A percentile compares a stretch with the other conserved stretches of the same genome.
phyloP scores from a whole-genome alignment of 78 protist species.

The Dictyostelium capitatum region DNA sequence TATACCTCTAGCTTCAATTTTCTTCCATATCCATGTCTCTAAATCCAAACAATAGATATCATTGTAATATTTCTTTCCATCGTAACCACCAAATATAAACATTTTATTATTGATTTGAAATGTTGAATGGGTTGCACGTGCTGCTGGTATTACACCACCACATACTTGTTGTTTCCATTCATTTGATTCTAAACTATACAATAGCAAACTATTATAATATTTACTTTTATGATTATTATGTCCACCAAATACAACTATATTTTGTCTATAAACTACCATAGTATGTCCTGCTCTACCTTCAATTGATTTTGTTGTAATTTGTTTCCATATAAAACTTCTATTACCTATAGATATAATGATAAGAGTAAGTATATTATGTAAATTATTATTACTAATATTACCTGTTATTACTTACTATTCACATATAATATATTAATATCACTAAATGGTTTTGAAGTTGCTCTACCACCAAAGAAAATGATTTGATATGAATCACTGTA shows the following conservation, averaged over 20 bases:
- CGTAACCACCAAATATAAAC: conserved; percentile 77
- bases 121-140: conserved; percentile 67
- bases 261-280: conserved; percentile 9
- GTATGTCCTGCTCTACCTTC: conserved; percentile 81
- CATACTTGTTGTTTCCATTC: conserved; percentile 70
- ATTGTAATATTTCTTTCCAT: conserved; percentile 76
- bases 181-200: conserved; percentile 28
- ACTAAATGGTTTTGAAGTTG: conserved; percentile 63
- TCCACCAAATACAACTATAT: conserved; percentile 71
- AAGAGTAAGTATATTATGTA: too few species aligned
- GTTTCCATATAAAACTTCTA: conserved; percentile 38
- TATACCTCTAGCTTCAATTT: conserved; percentile 37
- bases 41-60: conserved; percentile 65
- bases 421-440: conserved; percentile 43
- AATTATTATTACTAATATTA: not conserved
- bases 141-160: conserved; percentile 38
- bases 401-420: not conserved
- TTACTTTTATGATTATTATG: conserved; percentile 54
- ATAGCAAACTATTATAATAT: conserved; percentile 46
- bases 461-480: conserved; percentile 47
- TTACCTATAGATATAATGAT: not conserved
- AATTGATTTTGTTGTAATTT: conserved; percentile 21
- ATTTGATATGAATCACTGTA: conserved; percentile 15
- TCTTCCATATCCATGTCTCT: conserved; percentile 48
- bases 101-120: conserved; percentile 29